A percentile compares a stretch with the other conserved stretches of the same genome.
Conservation (phyloP, 2,329 filamentous ascomycete genomes). For the Fusarium chaquense region DNA sequence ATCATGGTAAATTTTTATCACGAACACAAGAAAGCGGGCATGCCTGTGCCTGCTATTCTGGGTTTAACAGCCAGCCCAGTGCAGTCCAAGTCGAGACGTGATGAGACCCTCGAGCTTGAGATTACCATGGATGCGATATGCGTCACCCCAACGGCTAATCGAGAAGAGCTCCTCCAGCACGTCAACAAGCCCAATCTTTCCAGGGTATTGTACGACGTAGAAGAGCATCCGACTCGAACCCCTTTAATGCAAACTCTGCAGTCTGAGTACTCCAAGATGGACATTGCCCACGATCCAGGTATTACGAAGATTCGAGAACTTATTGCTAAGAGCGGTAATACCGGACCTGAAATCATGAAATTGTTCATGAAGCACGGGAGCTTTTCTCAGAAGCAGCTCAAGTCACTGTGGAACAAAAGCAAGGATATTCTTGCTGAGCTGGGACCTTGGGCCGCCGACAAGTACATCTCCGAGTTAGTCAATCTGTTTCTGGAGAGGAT, state of each 20-base stretch:
- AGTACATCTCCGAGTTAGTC: constrained; percentile 69
- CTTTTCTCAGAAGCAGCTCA: constrained; percentile 67
- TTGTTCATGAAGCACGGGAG: constrained; percentile 61
- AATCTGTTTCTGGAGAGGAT: constrained; percentile 48
- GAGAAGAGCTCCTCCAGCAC: constrained; percentile 75
- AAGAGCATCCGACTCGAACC: constrained; percentile 40
- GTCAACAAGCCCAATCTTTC: constrained; percentile 74
- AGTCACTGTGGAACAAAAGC: constrained; percentile 63
- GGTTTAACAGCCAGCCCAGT: constrained; percentile 86
- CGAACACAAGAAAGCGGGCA: constrained; percentile 54
- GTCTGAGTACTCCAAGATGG: constrained; percentile 57
- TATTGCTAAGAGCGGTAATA: constrained; percentile 56
- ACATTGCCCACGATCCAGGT: constrained; percentile 72
- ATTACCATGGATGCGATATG: constrained; percentile 76
- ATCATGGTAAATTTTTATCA: constrained; percentile 83
- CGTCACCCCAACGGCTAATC: constrained; percentile 74
- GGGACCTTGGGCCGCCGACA: constrained; percentile 76
- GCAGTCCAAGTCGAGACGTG: constrained; percentile 15
- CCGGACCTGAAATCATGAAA: constrained; percentile 53
- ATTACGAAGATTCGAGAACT: constrained; percentile 60
- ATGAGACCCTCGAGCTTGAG: constrained; percentile 73
- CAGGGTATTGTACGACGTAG: constrained; percentile 50
- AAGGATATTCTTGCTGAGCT: constrained; percentile 66
- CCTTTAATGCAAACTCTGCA: constrained; percentile 59
- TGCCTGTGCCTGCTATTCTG: constrained; percentile 72